Conservation (phyloP, 805 yeast species). For the Saturnispora dispora region DNA sequence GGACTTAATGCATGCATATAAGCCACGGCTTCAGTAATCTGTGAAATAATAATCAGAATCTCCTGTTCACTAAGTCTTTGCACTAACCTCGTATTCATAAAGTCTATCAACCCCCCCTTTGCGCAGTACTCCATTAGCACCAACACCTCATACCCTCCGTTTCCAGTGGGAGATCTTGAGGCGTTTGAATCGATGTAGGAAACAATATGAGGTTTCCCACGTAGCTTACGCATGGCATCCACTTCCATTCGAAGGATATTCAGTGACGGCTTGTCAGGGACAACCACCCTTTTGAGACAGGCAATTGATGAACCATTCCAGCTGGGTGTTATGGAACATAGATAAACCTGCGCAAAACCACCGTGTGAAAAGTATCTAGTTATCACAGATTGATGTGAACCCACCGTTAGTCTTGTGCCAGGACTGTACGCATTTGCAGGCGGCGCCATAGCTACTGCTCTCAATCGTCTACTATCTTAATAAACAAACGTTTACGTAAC, state of each 20-base stretch:
- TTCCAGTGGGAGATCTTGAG: constrained; percentile 33
- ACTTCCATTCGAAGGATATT: constrained; percentile 63
- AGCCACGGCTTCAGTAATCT: constrained; percentile 64
- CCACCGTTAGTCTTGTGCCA: constrained; percentile 42
- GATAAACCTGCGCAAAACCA: constrained; percentile 76
- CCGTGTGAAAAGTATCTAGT: constrained; percentile 39
- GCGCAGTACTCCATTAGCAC: constrained; percentile 75
- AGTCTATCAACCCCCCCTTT: constrained; percentile 66
- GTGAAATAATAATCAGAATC: constrained; percentile 57
- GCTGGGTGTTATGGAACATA: constrained; percentile 44
- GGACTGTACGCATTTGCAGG: constrained; percentile 22
- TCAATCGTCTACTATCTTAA: background rate
- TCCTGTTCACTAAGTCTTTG: constrained; percentile 61
- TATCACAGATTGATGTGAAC: constrained; percentile 38
- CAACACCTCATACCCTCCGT: constrained; percentile 61
- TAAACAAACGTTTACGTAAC: background rate
- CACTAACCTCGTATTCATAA: constrained; percentile 64
- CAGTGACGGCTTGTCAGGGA: constrained; percentile 61
- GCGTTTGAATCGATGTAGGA: constrained; percentile 72
- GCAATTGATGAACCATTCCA: constrained; percentile 34
- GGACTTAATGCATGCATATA: constrained; percentile 59
- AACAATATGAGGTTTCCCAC: constrained; percentile 51
- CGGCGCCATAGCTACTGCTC: constrained; percentile 9
- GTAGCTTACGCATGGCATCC: constrained; percentile 63
- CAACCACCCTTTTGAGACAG: constrained; percentile 67